Evolutionary conservation across 179 eudicot genomes (phyloP), one percentile per base, ranked within the genome.

Genomic region (Spinacia oleracea): DNA sequence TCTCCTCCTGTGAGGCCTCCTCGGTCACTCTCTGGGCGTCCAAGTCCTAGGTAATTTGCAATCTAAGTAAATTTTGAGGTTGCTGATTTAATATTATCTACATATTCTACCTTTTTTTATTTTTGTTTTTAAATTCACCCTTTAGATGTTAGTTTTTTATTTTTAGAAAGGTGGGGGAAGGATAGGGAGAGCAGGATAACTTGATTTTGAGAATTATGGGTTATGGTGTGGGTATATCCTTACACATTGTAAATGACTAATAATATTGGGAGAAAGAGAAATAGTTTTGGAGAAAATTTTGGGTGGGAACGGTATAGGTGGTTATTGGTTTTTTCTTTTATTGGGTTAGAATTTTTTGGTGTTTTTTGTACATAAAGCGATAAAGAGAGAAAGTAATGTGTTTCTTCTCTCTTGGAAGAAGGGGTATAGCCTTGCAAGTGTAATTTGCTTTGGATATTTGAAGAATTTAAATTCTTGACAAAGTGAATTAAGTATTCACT

Each of bases 31-130:
- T 81, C 87, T 1, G 74, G 78, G 11, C 82, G 80, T 45, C 78
- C 85, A 34, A 85, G 69, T 70, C 89, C 88, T 29, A 88, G 92
- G 86, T 92, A 86, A 87, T 35, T 10, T 46, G 73, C 79, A 25
- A 18, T 27, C 70, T 56, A 21, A 70, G 45, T 29, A 5, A 18
- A 15, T 66, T 18, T 46, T 16, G 29, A 34, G 80, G 67, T 16
- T 58, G 55, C 66, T n/a, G 29, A 21, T 56, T 29, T 45, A 51
- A 2, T 2, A 29, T 53, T 18, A 65, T 48, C 51, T 42, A 23
- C 75, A 56, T 75, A 80, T 42, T 50, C 66, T 46, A 70, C 55
- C 58, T 46, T 6, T 16, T 40, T 34, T 69, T 35, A 21, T 80
- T 56, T 4, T 2, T 72, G 32, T 48, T 27, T 29, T 75, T 62